Percentiles rank a stretch among this genome's conserved stretches.
phyloP scores from a whole-genome alignment of 371 early-diverging fungal genomes.

The Coemansia sp. region DNA sequence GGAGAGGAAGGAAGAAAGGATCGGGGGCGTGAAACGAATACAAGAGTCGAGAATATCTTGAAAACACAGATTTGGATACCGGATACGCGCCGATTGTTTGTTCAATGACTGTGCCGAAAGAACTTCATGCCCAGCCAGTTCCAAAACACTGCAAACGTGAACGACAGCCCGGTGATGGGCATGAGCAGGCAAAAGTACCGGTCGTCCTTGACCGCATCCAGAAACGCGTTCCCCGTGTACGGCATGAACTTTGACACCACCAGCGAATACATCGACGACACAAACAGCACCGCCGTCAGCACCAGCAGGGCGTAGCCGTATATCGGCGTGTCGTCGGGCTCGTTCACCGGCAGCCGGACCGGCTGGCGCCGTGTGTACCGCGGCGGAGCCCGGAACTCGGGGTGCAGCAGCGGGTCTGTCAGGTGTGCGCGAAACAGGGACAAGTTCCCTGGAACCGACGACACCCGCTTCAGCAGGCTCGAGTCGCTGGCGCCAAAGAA shows the following conservation, averaged over 20 bases:
- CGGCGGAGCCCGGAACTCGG: conserved; percentile 50
- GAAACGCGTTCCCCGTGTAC: conserved; percentile 60
- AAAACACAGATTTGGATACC: no score
- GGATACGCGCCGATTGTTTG: no score
- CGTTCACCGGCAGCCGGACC: conserved; percentile 54
- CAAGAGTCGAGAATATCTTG: no score
- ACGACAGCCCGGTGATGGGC: conserved; percentile 77
- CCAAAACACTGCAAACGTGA: conserved; percentile 77
- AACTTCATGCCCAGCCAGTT: conserved; percentile 97
- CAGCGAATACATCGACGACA: conserved; percentile 64
- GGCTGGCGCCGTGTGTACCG: conserved; percentile 58
- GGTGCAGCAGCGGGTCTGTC: conserved; percentile 41
- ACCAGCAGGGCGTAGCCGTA: conserved; percentile 70
- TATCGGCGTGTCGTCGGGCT: conserved; percentile 68
- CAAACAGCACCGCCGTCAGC: conserved; percentile 61
- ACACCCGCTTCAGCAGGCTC: conserved; percentile 45
- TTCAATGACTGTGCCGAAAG: conserved; percentile 70
- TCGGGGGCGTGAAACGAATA: no score
- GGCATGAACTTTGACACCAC: conserved; percentile 74
- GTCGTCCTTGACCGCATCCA: conserved; percentile 78
- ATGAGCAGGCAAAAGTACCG: conserved; percentile 81
- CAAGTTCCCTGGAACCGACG: conserved; percentile 50
- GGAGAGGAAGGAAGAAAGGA: no score
- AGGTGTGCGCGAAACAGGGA: conserved; percentile 51
- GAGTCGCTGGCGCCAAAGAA: conserved; percentile 6